Conservation (phyloP, 345 rosid genomes). For the Populus davidiana region DNA sequence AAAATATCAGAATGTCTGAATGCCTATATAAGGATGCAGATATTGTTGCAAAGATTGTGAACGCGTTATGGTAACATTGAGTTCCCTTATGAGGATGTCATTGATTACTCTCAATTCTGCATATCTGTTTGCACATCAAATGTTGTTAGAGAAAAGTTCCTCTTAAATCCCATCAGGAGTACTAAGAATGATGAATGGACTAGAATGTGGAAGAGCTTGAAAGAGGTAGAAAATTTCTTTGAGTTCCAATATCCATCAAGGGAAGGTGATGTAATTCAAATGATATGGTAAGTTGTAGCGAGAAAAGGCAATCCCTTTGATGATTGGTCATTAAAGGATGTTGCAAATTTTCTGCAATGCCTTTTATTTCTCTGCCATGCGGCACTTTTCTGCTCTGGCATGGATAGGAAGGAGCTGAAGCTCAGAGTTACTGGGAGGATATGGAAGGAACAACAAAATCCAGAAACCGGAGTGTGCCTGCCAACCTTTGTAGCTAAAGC, state of each 20-base stretch:
- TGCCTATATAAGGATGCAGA: no score
- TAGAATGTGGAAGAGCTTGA: conserved; percentile 49
- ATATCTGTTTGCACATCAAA: conserved; percentile 72
- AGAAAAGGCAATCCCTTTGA: conserved; percentile 39
- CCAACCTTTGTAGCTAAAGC: conserved; percentile 76
- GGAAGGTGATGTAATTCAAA: conserved; percentile 70
- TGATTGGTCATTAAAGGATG: no score
- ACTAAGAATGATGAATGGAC: conserved; percentile 73
- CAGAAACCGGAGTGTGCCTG: conserved; percentile 71
- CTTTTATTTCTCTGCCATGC: no score
- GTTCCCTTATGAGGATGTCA: conserved; percentile 86
- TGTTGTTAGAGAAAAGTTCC: conserved; percentile 63
- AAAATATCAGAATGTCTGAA: no score
- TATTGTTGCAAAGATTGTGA: no score
- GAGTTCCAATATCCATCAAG: conserved; percentile 65
- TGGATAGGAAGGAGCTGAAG: conserved; percentile 89
- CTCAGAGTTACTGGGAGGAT: conserved; percentile 85
- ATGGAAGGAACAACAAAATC: conserved; percentile 93
- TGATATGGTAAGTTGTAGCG: conserved; percentile 86
- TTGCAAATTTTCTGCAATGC: no score
- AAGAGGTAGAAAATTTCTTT: conserved; percentile 52
- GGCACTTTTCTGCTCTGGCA: conserved; percentile 94
- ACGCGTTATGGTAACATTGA: conserved; percentile 55
- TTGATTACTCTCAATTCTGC: conserved; percentile 83
- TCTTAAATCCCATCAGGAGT: conserved; percentile 57